A percentile compares a stretch with the other conserved stretches of the same genome.
These are phyloP conservation scores for Eremothecium coryli DNA, from an alignment of 1,139 yeast genomes.

Conservation along the genomic window DNA sequence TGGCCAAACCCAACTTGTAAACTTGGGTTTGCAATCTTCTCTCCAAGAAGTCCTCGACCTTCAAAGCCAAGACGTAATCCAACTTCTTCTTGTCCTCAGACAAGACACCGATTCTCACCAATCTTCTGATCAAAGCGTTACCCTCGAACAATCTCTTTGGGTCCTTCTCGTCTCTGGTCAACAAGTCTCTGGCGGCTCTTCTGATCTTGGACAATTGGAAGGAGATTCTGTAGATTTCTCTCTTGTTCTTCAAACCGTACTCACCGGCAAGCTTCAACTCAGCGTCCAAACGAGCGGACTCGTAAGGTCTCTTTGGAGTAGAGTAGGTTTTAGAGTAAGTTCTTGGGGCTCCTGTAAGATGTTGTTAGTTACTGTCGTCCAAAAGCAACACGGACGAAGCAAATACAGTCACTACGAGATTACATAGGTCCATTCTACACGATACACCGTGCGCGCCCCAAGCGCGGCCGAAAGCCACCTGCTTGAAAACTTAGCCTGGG, in stretches of 20 bases:
- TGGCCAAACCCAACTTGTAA: conserved; percentile 99
- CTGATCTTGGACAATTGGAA: conserved; percentile 99
- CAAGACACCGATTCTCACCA: conserved; percentile 97
- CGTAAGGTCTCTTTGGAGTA: conserved; percentile 97
- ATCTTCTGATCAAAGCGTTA: conserved; percentile 98
- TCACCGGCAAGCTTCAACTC: conserved; percentile 99
- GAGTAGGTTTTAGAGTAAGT: conserved; percentile 98
- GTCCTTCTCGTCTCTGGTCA: conserved; percentile 99
- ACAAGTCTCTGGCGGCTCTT: conserved; percentile 99
- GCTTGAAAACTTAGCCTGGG: no score
- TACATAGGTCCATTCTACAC: background rate
- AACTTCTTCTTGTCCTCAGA: conserved; percentile 99
- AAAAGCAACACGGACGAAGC: conserved; percentile 3
- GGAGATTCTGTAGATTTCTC: conserved; percentile 98
- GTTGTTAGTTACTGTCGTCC: conserved; percentile 8
- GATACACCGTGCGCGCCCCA: no score
- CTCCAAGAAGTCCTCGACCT: conserved; percentile 98
- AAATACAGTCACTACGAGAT: background rate
- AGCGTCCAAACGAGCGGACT: conserved; percentile 98
- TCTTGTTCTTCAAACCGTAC: conserved; percentile 99
- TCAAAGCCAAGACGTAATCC: conserved; percentile 98
- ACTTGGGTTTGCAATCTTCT: conserved; percentile 99
- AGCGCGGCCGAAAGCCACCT: no score
- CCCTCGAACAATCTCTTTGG: conserved; percentile 99
- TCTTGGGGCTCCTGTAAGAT: conserved; percentile 78